Evolutionary conservation across 495 filamentous ascomycete species (phyloP).

Genomic region (Tuber brumale): DNA sequence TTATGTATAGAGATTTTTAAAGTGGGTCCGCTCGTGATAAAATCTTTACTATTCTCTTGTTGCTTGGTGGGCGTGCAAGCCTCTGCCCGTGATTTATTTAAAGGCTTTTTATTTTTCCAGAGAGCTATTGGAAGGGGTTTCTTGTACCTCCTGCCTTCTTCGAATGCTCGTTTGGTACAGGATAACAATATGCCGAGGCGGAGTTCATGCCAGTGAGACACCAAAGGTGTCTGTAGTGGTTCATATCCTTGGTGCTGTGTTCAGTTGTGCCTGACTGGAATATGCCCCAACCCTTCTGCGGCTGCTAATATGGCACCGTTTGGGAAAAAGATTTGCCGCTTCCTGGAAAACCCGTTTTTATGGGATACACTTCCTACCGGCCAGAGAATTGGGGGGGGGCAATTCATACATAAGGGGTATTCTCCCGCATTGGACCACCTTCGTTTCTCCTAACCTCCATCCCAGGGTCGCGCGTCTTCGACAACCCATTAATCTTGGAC

Average conservation of each 20-base stretch:
- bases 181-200: slow-evolving; percentile 9
- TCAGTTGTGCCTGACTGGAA: neutral
- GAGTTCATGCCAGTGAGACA: slow-evolving; percentile 21
- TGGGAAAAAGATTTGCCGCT: slow-evolving; percentile 18
- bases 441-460: neutral
- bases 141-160: no score
- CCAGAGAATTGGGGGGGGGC: neutral
- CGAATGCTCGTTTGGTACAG: neutral
- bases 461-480: slow-evolving; percentile 27
- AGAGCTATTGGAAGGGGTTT: no score
- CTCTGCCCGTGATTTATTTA: no score
- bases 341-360: slow-evolving; percentile 7
- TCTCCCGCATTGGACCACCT: neutral
- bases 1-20: no score
- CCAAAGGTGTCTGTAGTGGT: slow-evolving; percentile 23
- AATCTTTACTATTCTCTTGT: no score
- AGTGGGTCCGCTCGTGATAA: no score
- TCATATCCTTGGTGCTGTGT: neutral
- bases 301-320: slow-evolving; percentile 14
- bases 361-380: neutral
- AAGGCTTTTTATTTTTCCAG: no score
- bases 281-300: neutral
- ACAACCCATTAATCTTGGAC: slow-evolving; percentile 6
- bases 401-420: slow-evolving; percentile 28
- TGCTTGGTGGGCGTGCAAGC: no score